Base-by-base conservation (phyloP, 345 rosid species). In the Moricandia arvensis region DNA sequence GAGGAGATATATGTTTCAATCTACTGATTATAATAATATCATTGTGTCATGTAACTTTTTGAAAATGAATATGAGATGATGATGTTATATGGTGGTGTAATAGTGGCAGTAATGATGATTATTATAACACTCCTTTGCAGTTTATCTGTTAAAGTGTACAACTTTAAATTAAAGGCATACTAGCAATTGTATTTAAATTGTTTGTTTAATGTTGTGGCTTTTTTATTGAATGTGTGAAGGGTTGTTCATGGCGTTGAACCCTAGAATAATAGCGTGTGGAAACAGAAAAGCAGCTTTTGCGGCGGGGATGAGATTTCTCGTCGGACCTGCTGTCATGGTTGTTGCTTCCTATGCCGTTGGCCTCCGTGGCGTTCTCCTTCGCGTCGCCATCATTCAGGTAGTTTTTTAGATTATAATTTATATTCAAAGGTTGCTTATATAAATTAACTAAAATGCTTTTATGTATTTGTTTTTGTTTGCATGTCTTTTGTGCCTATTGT, bases 221-320 rank as follows among this genome's bases (percentile, higher is more conserved):
- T 3, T 13, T 15, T 53, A 24, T 7, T 6, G 24, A 49, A 30
- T 70, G 13, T 76, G 59, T 37, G 0, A 8, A 95, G 99, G 99
- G 59, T 81, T 95, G 89, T 95, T 95, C 87, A 95, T 95, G 99
- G 99, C 99, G 58, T 87, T 95, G 86, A 97, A 95, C 75, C 99
- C 97, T 66, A 93, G 87, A 92, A 93, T 95, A 63, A 95, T 95
- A 88, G 98, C 99, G 59, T 95, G 99, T 83, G 99, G 99, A 51
- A 95, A 95, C 83, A 85, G 90, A 69, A 74, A 85, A 27, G 99
- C 99, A 80, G 78, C 91, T 79, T 89, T 90, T 82, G 86, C 99
- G 0, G 92, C 94, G 93, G 91, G 82, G 11, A 93, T 95, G 82
- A 90, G 99, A 88, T 95, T 95, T 93, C 77, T 95, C 74, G 75